phyloP scores from a whole-genome alignment of 352 stramenopile species.

The Phytopythium kandeliae region DNA sequence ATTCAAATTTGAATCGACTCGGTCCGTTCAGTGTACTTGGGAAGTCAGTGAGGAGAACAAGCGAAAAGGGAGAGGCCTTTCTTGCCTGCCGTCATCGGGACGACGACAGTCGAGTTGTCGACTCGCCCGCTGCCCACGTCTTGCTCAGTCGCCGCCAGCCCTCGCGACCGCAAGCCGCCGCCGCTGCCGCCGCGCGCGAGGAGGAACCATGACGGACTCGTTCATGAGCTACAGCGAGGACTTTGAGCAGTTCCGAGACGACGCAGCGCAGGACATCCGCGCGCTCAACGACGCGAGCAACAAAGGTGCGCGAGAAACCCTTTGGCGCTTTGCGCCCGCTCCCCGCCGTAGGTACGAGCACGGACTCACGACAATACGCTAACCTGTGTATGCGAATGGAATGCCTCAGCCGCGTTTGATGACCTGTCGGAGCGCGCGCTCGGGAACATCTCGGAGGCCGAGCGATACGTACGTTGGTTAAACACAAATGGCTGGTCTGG shows the following conservation, averaged over 20 bases:
- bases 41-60: too few species aligned
- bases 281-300: conserved; percentile 36
- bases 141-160: neutral
- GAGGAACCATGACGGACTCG: conserved; percentile 55
- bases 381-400: too few species aligned
- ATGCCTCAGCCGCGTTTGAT: too few species aligned
- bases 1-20: conserved; percentile 3
- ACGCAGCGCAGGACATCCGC: conserved; percentile 69
- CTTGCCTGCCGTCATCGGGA: neutral
- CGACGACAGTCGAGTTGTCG: neutral
- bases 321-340: too few species aligned
- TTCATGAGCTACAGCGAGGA: conserved; percentile 81
- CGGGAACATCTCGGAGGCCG: conserved; percentile 67
- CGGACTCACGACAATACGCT: too few species aligned
- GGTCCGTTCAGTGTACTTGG: too few species aligned
- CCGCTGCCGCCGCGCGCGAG: neutral
- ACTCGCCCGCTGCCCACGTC: neutral
- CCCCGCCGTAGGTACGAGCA: too few species aligned
- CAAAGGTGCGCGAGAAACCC: conserved; percentile 11
- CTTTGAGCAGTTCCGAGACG: conserved; percentile 81
- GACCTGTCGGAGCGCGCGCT: conserved; percentile 50
- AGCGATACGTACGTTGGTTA: conserved; percentile 53
- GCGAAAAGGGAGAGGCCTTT: too few species aligned
- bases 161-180: neutral
- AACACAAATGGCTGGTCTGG: too few species aligned